A percentile compares a stretch with the other conserved stretches of the same genome.
phyloP scores from a whole-genome alignment of 768 basidiomycete species.

The Cystobasidiopsis lactophilus region DNA sequence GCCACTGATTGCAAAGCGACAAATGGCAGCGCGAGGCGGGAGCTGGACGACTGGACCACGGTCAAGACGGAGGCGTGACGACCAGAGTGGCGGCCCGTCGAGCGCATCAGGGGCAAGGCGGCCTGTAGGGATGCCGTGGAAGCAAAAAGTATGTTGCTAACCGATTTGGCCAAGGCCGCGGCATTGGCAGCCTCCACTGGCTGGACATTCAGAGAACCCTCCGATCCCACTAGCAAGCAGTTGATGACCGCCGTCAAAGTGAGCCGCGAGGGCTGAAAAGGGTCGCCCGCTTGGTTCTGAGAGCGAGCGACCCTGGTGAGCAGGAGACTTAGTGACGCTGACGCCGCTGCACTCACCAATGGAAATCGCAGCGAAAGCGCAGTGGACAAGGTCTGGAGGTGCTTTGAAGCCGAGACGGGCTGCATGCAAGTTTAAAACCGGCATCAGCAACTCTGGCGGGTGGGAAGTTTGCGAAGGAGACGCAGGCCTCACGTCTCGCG shows the following conservation, averaged over 20 bases:
- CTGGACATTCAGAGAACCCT: not conserved
- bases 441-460: too few relatives aligned
- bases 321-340: too few relatives aligned
- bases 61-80: not conserved
- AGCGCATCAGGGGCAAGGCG: slow-evolving; percentile 15
- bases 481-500: slow-evolving; percentile 37
- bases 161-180: slow-evolving; percentile 2
- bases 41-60: slow-evolving; percentile 1
- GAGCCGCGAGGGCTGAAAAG: slow-evolving; percentile 40
- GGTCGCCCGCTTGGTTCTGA: slow-evolving; percentile 54
- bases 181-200: slow-evolving; percentile 13
- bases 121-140: slow-evolving; percentile 9
- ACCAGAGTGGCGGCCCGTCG: not conserved
- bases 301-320: too few relatives aligned
- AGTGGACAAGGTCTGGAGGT: slow-evolving; percentile 58
- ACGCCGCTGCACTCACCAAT: too few relatives aligned
- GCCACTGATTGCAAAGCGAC: slow-evolving; percentile 7
- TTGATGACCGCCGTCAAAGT: slow-evolving; percentile 51
- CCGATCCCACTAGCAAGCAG: slow-evolving; percentile 32
- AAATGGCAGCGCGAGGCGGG: slow-evolving; percentile 12
- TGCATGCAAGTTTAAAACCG: slow-evolving; percentile 22
- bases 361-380: slow-evolving; percentile 66
- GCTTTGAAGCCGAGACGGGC: slow-evolving; percentile 49
- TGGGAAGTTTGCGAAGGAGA: not conserved
- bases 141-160: slow-evolving; percentile 6